These are phyloP conservation scores for Phenoliferia sp. DNA, from an alignment of 1,284 basidiomycete genomes.

Conservation along the genomic window DNA sequence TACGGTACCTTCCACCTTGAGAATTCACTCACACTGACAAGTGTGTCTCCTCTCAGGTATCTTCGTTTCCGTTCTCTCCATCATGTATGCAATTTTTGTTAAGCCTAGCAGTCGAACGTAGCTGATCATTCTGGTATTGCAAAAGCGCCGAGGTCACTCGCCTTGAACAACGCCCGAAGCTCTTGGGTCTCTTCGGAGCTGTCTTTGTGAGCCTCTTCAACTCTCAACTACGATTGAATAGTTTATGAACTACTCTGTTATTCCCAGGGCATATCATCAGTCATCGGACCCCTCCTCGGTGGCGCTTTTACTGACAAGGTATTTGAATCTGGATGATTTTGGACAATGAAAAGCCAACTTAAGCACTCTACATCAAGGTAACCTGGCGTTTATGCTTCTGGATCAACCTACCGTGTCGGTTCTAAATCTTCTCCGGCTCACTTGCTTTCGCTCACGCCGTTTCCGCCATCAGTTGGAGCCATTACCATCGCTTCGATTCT, in stretches of 20 bases:
- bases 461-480: no score
- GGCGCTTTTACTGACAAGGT: slow-evolving; percentile 48
- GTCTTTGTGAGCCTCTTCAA: no score
- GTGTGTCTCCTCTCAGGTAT: no score
- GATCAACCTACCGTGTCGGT: slow-evolving; percentile 49
- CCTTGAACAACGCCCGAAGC: slow-evolving; percentile 46
- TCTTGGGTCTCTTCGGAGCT: slow-evolving; percentile 44
- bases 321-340: no score
- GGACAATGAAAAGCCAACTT: no score
- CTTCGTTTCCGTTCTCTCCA: slow-evolving; percentile 46
- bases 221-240: neutral
- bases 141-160: slow-evolving; percentile 42
- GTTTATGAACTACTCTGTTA: neutral
- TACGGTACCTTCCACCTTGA: slow-evolving; percentile 44
- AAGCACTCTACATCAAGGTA: no score
- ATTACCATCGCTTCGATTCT: slow-evolving; percentile 26
- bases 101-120: neutral
- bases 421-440: no score
- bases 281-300: slow-evolving; percentile 45
- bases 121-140: neutral
- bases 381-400: slow-evolving; percentile 35
- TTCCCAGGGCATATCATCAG: slow-evolving; percentile 35
- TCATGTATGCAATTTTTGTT: slow-evolving; percentile 36
- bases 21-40: no score
- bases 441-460: no score